A percentile compares a stretch with the other conserved stretches of the same genome.
Conservation (phyloP, 306 rosid genomes). For the Vicia villosa region DNA sequence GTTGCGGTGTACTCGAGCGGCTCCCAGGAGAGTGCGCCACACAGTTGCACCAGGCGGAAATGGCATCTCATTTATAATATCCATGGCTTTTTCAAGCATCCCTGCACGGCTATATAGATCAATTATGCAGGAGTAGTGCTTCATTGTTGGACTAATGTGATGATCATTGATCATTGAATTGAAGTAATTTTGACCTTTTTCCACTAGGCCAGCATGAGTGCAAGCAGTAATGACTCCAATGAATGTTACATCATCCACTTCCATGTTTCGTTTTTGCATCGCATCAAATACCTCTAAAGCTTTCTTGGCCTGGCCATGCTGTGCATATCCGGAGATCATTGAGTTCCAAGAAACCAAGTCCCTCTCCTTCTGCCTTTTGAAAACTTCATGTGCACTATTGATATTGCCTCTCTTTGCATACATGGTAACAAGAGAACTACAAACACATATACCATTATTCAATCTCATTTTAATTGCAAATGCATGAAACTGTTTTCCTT, state of each 20-base stretch:
- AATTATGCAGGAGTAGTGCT: conserved; percentile 88
- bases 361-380: conserved; percentile 80
- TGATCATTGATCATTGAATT: conserved; percentile 58
- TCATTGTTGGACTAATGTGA: conserved; percentile 61
- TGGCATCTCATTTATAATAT: conserved; percentile 68
- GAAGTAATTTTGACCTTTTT: conserved; percentile 74
- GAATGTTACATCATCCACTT: conserved; percentile 75
- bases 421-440: conserved; percentile 93
- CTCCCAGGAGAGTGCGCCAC: conserved; percentile 85
- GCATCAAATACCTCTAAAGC: conserved; percentile 72
- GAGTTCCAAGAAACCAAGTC: conserved; percentile 97
- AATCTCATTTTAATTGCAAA: conserved; percentile 65
- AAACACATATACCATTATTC: conserved; percentile 67
- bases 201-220: conserved; percentile 80
- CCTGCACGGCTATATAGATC: conserved; percentile 92
- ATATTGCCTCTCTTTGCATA: conserved; percentile 90
- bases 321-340: conserved; percentile 86
- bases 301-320: conserved; percentile 82
- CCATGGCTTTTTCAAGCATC: conserved; percentile 64
- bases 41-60: conserved; percentile 66
- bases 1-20: conserved; percentile 73
- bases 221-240: conserved; percentile 85
- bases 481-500: conserved; percentile 84
- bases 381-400: conserved; percentile 79
- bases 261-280: conserved; percentile 55